Percentiles rank a stretch among this genome's conserved stretches.
Conservation (phyloP, 2,329 filamentous ascomycete species). For the Elsinoe arachidis region DNA sequence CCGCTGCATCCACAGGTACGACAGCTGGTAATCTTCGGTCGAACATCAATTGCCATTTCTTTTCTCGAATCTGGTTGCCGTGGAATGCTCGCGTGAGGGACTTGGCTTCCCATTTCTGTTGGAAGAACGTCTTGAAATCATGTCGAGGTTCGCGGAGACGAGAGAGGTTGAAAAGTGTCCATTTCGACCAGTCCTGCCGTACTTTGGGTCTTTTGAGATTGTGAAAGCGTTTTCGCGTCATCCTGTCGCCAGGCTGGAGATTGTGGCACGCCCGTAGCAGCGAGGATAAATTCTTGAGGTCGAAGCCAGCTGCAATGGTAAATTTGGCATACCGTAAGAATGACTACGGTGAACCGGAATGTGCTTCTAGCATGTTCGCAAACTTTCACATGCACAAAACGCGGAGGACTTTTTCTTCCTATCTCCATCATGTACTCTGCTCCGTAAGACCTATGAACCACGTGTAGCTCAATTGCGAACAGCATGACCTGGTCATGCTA, state of each 20-base stretch:
- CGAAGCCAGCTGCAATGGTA: background rate
- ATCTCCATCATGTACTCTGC: too few species aligned
- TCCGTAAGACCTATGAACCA: too few species aligned
- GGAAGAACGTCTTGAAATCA: constrained; percentile 66
- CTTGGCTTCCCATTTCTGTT: constrained; percentile 96
- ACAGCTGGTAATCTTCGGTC: constrained; percentile 70
- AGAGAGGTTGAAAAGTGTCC: constrained; percentile 84
- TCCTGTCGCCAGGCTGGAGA: constrained; percentile 10
- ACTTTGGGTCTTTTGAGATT: constrained; percentile 64
- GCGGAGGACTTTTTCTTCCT: too few species aligned
- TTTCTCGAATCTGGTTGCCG: constrained; percentile 87
- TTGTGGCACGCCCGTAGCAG: background rate
- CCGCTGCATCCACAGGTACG: constrained; percentile 71
- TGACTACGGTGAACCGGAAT: too few species aligned
- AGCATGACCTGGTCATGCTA: background rate
- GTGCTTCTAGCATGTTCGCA: background rate
- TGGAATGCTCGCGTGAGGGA: constrained; percentile 77
- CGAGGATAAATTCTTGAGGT: background rate
- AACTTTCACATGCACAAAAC: background rate
- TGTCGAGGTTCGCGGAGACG: constrained; percentile 42
- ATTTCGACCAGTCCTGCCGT: constrained; percentile 94
- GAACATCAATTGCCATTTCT: constrained; percentile 93
- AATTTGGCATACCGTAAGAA: background rate
- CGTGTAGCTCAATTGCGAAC: background rate
- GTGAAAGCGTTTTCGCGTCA: constrained; percentile 48